Evolutionary conservation across 352 stramenopile genomes (phyloP), one percentile per base, ranked within the genome.

Genomic region (Globisporangium okanoganense): DNA sequence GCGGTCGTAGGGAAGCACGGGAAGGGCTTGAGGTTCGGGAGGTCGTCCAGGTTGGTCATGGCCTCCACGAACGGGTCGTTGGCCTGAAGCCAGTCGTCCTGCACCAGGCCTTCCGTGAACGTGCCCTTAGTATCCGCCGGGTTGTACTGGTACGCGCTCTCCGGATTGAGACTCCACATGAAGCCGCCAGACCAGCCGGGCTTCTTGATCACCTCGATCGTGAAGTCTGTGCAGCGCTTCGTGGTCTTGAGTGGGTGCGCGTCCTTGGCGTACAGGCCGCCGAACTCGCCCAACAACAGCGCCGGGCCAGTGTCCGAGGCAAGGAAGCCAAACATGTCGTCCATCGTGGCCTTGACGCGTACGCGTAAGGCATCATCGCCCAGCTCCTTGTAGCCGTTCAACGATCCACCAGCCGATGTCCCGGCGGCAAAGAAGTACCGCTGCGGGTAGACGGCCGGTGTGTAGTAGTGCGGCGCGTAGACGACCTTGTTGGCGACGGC

Each of bases 261-360:
- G 47, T 78, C 71, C 6, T 44, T 61, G 3, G 58, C 48, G 36
- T 78, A 78, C 8, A 78, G 38, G 0, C 71, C 71, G 16, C 69
- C 69, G 52, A 78, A 78, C 43, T 78, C 68, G 9, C 71, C 71
- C 14, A 78, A 40, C 24, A 78, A 4, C 13, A 78, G 48, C 12
- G 70, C 68, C 3, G 68, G 49, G 0, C 58, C 68, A 0, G 62
- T 67, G 10, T 66, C 52, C 4, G 54, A 58, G 8, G 66, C 64
- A 22, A 78, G 31, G 38, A 67, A 78, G 5, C 71, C 71, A 61
- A 78, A 78, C 71, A 78, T 78, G 58, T 76, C 53, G 49, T 76
- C 27, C 38, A 71, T 75, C 13, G 69, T 78, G 0, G 38, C 56
- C 22, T 70, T 44, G 12, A 76, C 52, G 8, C 71, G 65, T 3